Percentiles rank a stretch among this genome's conserved stretches.
Conservation (phyloP, 2,329 filamentous ascomycete species). For the Bipolaris oryzae region DNA sequence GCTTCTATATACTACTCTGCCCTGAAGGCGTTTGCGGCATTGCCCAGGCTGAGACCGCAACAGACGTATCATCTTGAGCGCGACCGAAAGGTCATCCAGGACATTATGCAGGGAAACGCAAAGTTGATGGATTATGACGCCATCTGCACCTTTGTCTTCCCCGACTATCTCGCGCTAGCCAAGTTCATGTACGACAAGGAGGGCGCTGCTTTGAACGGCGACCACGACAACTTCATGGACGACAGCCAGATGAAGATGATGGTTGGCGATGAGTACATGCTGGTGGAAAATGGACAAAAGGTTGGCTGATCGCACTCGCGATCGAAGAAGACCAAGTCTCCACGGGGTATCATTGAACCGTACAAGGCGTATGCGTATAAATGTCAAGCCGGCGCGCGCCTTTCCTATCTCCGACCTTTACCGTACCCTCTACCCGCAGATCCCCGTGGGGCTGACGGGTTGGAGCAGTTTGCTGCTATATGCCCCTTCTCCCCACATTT, state of each 20-base stretch:
- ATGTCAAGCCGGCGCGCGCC: not conserved
- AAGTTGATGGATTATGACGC: constrained; percentile 54
- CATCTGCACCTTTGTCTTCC: constrained; percentile 57
- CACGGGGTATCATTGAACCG: constrained; percentile 25
- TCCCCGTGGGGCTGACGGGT: constrained; percentile 25
- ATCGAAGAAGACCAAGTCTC: constrained; percentile 12
- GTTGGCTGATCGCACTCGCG: constrained; percentile 4
- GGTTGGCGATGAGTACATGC: constrained; percentile 54
- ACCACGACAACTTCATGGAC: constrained; percentile 50
- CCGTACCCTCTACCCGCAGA: constrained; percentile 34
- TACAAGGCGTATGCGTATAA: constrained; percentile 11
- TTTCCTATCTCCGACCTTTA: constrained; percentile 30
- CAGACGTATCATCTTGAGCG: constrained; percentile 55
- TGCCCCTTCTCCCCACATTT: constrained; percentile 68
- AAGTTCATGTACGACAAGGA: constrained; percentile 56
- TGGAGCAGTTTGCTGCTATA: constrained; percentile 62
- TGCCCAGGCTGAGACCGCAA: constrained; percentile 9
- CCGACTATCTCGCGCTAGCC: constrained; percentile 54
- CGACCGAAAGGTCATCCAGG: constrained; percentile 52
- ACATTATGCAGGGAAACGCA: constrained; percentile 55
- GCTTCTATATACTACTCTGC: not conserved
- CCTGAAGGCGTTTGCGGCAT: not conserved
- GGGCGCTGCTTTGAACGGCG: constrained; percentile 47
- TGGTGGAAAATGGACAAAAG: constrained; percentile 39
- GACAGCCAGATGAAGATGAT: constrained; percentile 53